Conservation (phyloP, 1,284 basidiomycete species). For the Sporisorium exsertum region DNA sequence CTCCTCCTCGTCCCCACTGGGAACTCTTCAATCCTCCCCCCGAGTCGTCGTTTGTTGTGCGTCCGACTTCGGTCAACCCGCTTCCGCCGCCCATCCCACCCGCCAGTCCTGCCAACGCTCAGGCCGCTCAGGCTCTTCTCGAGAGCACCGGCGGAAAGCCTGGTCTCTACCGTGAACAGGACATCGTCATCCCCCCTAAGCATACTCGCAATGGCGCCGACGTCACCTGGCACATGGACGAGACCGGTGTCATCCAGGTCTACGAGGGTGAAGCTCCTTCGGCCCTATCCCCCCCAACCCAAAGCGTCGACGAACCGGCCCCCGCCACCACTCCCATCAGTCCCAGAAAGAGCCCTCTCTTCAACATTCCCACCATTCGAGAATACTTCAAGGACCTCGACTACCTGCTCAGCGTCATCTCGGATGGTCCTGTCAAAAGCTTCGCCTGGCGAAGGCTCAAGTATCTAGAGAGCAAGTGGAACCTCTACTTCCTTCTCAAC, state of each 20-base stretch:
- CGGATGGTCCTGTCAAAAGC: conserved; percentile 93
- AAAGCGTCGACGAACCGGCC: conserved; percentile 37
- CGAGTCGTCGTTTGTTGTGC: conserved; percentile 63
- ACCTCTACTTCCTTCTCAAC: conserved; percentile 90
- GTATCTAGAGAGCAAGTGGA: conserved; percentile 95
- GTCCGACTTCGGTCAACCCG: conserved; percentile 56
- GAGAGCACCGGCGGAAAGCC: conserved; percentile 67
- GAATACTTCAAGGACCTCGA: conserved; percentile 99
- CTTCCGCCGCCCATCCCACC: conserved; percentile 64
- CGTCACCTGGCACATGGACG: conserved; percentile 58
- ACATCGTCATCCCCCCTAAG: conserved; percentile 52
- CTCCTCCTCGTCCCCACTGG: conserved; percentile 68
- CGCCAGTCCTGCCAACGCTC: conserved; percentile 65
- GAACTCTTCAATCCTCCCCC: conserved; percentile 67
- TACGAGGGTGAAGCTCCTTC: conserved; percentile 48
- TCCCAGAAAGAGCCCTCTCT: conserved; percentile 73
- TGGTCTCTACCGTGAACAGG: conserved; percentile 57
- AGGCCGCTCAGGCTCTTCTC: conserved; percentile 64
- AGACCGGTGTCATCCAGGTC: conserved; percentile 66
- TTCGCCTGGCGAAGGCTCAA: conserved; percentile 93
- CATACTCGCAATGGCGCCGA: conserved; percentile 44
- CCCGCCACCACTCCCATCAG: conserved; percentile 17
- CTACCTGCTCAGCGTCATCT: conserved; percentile 76
- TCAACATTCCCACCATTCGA: conserved; percentile 84
- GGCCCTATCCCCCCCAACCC: conserved; percentile 23